These are phyloP conservation scores for Salvia hispanica DNA, from an alignment of 257 asterid genomes.

Conservation along the genomic window DNA sequence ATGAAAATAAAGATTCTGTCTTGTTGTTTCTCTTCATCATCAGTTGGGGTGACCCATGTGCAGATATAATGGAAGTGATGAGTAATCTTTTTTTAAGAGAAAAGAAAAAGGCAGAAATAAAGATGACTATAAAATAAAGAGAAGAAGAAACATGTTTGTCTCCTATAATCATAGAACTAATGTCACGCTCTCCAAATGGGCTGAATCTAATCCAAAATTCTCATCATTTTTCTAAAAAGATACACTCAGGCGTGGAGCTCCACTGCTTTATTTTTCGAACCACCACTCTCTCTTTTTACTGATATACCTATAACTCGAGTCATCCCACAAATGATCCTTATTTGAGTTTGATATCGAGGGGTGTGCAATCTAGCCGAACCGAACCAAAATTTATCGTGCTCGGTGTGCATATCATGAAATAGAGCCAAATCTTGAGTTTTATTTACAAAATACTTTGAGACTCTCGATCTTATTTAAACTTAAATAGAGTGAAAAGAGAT, in stretches of 20 bases:
- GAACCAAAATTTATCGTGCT: too few relatives aligned
- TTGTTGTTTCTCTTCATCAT: constrained; percentile 19
- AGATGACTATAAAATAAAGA: background rate
- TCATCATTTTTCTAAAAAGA: constrained; percentile 28
- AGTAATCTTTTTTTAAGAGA: constrained; percentile 4
- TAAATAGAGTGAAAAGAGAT: too few relatives aligned
- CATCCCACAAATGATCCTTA: too few relatives aligned
- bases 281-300: background rate
- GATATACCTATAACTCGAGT: too few relatives aligned
- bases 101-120: background rate
- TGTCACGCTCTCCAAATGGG: constrained; percentile 39
- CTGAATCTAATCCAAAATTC: constrained; percentile 31
- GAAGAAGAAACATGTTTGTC: constrained; percentile 40
- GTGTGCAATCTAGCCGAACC: too few relatives aligned
- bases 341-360: too few relatives aligned
- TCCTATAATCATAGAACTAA: constrained; percentile 35
- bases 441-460: too few relatives aligned
- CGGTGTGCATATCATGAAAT: too few relatives aligned
- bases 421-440: too few relatives aligned
- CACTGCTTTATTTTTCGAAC: constrained; percentile 29
- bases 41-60: constrained; percentile 19
- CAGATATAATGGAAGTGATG: constrained; percentile 13
- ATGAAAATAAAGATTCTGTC: constrained; percentile 12
- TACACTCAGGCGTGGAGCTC: constrained; percentile 34
- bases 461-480: too few relatives aligned